These are phyloP conservation scores for Russula olivacea DNA, from an alignment of 768 basidiomycete species.

Conservation along the genomic window DNA sequence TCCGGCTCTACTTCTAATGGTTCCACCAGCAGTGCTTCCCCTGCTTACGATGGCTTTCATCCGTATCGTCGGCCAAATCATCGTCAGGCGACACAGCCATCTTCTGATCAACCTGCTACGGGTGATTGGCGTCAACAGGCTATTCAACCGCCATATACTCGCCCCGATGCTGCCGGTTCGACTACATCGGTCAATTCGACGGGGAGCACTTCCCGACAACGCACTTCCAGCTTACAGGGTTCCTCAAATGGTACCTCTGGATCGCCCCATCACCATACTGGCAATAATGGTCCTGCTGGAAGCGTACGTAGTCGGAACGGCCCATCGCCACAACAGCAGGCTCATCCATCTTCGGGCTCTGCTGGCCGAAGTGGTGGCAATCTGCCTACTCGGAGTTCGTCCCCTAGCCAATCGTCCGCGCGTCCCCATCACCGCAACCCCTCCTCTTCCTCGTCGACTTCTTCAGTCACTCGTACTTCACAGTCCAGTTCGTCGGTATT, in stretches of 20 bases:
- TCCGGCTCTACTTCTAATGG: conserved; percentile 30
- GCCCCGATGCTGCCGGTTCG: conserved; percentile 73
- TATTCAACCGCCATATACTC: conserved; percentile 73
- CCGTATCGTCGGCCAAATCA: conserved; percentile 68
- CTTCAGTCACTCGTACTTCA: conserved; percentile 33
- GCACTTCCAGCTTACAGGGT: conserved; percentile 70
- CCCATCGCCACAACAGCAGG: conserved; percentile 22
- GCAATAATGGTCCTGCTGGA: conserved; percentile 23
- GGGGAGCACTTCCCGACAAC: conserved; percentile 47
- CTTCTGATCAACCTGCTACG: conserved; percentile 27
- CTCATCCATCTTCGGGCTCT: conserved; percentile 15
- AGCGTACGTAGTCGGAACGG: conserved; percentile 25
- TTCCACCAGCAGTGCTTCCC: conserved; percentile 36
- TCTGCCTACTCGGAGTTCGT: conserved; percentile 13
- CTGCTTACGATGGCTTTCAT: conserved; percentile 56
- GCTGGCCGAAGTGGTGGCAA: conserved; percentile 6
- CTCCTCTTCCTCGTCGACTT: conserved; percentile 44
- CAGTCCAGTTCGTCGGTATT: conserved; percentile 32
- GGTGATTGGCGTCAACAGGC: conserved; percentile 46
- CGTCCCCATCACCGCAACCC: conserved; percentile 41
- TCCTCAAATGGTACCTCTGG: conserved; percentile 35
- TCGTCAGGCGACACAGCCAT: conserved; percentile 32
- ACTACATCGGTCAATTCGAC: conserved; percentile 71
- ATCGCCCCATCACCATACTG: conserved; percentile 30
- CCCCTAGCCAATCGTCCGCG: conserved; percentile 27